A percentile compares a stretch with the other conserved stretches of the same genome.
These are phyloP conservation scores for Suillus spraguei DNA, from an alignment of 768 basidiomycete genomes.

Conservation along the genomic window DNA sequence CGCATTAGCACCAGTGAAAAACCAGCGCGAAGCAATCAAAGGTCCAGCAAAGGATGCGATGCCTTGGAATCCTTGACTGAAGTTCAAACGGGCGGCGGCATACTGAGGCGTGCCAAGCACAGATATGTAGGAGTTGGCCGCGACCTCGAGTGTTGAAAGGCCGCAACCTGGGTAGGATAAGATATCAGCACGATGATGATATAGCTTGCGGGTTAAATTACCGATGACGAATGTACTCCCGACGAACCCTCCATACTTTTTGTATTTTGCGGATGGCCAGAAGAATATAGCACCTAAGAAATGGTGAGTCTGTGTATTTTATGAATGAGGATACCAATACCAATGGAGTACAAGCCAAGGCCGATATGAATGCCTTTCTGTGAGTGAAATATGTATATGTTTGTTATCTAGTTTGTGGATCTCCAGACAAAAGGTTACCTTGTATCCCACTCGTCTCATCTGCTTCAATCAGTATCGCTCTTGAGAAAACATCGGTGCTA, in stretches of 20 bases:
- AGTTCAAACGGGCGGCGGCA: conserved; percentile 75
- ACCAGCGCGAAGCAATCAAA: conserved; percentile 74
- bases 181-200: neutral
- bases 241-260: conserved; percentile 72
- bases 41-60: conserved; percentile 75
- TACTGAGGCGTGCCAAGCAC: conserved; percentile 68
- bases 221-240: conserved; percentile 73
- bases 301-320: conserved; percentile 8
- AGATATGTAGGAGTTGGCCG: conserved; percentile 81
- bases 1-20: conserved; percentile 68
- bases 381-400: conserved; percentile 13
- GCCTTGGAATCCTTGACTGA: conserved; percentile 81
- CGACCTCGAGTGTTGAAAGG: conserved; percentile 66
- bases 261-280: conserved; percentile 74
- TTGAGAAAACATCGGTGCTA: conserved; percentile 14
- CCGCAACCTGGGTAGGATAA: conserved; percentile 48
- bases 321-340: conserved; percentile 25
- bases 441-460: conserved; percentile 70
- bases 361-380: conserved; percentile 67
- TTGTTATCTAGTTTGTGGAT: neutral
- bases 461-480: conserved; percentile 24
- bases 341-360: conserved; percentile 57
- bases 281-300: conserved; percentile 69
- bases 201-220: conserved; percentile 23
- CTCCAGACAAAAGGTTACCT: conserved; percentile 36